phyloP scores from a whole-genome alignment of 371 early-diverging fungal species.

The Fennellomyces sp. region DNA sequence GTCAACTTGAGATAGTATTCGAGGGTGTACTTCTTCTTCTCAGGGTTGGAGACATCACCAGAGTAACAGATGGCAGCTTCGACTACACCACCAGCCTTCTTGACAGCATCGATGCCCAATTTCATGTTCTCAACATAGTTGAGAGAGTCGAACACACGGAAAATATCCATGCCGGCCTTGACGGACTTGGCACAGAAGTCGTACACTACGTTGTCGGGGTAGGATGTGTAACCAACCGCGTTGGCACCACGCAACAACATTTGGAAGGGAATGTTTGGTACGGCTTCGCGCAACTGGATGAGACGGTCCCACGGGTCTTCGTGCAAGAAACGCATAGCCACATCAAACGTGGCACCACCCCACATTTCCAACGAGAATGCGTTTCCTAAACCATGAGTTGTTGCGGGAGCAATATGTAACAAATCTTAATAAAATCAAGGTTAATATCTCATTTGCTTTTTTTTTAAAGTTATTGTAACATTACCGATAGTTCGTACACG shows the following conservation, averaged over 20 bases:
- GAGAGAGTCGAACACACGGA: slow-evolving; percentile 95
- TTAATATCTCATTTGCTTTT: slow-evolving; percentile 55
- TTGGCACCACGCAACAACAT: slow-evolving; percentile 98
- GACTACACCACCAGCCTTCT: slow-evolving; percentile 92
- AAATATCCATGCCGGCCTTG: slow-evolving; percentile 91
- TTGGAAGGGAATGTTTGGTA: slow-evolving; percentile 97
- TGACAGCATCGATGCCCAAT: slow-evolving; percentile 92
- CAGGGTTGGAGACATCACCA: slow-evolving; percentile 89
- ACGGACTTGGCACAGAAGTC: slow-evolving; percentile 94
- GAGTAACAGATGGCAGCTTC: slow-evolving; percentile 95
- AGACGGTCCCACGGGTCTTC: slow-evolving; percentile 97
- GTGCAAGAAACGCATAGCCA: slow-evolving; percentile 91
- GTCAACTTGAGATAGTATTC: slow-evolving; percentile 92
- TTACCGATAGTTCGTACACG: slow-evolving; percentile 88
- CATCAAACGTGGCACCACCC: slow-evolving; percentile 97
- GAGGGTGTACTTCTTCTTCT: slow-evolving; percentile 76
- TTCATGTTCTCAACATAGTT: slow-evolving; percentile 95
- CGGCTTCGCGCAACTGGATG: slow-evolving; percentile 73
- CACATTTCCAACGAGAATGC: slow-evolving; percentile 93
- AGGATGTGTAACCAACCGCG: slow-evolving; percentile 96
- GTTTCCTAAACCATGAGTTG: slow-evolving; percentile 84
- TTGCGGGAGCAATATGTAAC: slow-evolving; percentile 80
- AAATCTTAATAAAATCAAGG: slow-evolving; percentile 42
- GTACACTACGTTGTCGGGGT: slow-evolving; percentile 95
- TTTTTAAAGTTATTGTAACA: slow-evolving; percentile 20